Conservation (phyloP, 768 basidiomycete genomes). For the Astraeus odoratus region DNA sequence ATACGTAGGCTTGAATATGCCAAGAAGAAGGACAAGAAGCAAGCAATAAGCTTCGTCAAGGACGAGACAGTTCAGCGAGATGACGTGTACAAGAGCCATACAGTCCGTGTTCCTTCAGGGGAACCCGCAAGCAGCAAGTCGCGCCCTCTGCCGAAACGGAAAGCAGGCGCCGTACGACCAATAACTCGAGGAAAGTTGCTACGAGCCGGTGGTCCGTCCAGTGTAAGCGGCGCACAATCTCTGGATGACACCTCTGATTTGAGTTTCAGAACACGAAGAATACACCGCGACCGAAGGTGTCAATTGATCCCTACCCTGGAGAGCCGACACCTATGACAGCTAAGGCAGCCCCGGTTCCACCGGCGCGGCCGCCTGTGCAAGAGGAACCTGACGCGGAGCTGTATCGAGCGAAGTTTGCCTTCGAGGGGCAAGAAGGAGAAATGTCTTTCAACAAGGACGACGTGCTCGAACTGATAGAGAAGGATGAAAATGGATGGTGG, state of each 20-base stretch:
- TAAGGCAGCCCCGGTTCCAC: constrained; percentile 32
- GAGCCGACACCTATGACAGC: constrained; percentile 37
- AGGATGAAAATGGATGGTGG: constrained; percentile 98
- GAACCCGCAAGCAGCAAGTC: constrained; percentile 80
- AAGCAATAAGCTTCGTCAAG: constrained; percentile 79
- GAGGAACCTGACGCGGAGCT: constrained; percentile 59
- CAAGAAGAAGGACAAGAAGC: constrained; percentile 97
- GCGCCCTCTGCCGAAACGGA: constrained; percentile 78
- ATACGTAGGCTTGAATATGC: constrained; percentile 67
- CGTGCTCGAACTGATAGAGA: constrained; percentile 83
- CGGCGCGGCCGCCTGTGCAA: constrained; percentile 47
- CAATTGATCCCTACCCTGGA: constrained; percentile 53
- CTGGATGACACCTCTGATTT: constrained; percentile 2
- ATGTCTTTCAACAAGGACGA: constrained; percentile 89
- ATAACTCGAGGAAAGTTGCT: constrained; percentile 81
- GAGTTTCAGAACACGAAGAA: constrained; percentile 38
- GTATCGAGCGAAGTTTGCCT: constrained; percentile 89
- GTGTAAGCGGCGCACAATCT: constrained; percentile 27
- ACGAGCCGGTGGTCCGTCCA: constrained; percentile 68
- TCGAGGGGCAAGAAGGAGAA: constrained; percentile 89
- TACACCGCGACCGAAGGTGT: constrained; percentile 32
- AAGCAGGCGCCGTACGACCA: constrained; percentile 79
- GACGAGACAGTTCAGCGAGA: constrained; percentile 77
- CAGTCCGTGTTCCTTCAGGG: constrained; percentile 81
- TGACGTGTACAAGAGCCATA: constrained; percentile 91